A percentile compares a stretch with the other conserved stretches of the same genome.
Conservation (phyloP, 768 basidiomycete species). For the Tricholoma sp. region DNA sequence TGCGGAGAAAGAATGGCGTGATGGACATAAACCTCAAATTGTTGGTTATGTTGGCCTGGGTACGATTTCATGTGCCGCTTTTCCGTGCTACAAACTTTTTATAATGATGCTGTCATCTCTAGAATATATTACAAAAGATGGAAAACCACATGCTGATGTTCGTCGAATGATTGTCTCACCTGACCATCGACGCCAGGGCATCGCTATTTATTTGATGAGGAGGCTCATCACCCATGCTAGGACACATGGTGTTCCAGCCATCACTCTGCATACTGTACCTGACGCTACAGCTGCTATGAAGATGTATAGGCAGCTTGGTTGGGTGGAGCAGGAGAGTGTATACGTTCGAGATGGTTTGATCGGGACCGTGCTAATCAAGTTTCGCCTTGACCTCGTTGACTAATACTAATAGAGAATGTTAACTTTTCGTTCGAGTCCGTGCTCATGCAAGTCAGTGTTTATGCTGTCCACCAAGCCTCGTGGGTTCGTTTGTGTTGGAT, state of each 20-base stretch:
- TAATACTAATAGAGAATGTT: too few species aligned
- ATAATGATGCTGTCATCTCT: background rate
- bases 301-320: constrained; percentile 14
- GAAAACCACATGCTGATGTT: constrained; percentile 1
- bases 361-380: too few species aligned
- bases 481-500: too few species aligned
- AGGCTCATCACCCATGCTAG: constrained; percentile 5
- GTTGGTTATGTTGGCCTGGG: constrained; percentile 18
- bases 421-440: too few species aligned
- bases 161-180: constrained; percentile 13
- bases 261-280: constrained; percentile 1
- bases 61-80: background rate
- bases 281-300: constrained; percentile 5
- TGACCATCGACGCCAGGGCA: constrained; percentile 7
- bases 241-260: background rate
- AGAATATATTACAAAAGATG: constrained; percentile 7
- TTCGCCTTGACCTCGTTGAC: too few species aligned
- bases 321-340: constrained; percentile 3
- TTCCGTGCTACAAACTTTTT: background rate
- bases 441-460: too few species aligned
- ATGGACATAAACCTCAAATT: constrained; percentile 7
- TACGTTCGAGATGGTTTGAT: too few species aligned
- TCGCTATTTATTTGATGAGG: constrained; percentile 5
- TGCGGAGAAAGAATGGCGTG: constrained; percentile 12
- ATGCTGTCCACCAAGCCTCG: too few species aligned